Evolutionary conservation across 2,329 filamentous ascomycete species (phyloP), one percentile per base, ranked within the genome.

Genomic region (Nectriaceae sp.): DNA sequence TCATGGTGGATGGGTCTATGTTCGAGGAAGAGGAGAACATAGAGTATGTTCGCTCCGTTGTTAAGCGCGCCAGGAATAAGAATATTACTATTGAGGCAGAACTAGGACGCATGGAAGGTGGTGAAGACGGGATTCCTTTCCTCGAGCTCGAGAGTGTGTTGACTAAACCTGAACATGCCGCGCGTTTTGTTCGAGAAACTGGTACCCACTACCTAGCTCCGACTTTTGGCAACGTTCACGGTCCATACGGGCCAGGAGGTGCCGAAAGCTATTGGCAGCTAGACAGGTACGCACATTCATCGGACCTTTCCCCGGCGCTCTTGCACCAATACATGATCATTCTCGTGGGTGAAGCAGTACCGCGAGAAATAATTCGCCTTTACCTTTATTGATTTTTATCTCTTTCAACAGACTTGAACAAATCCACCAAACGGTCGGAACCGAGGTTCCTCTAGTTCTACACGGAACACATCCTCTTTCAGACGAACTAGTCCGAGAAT

Each of bases 1-100:
- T 86, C 59, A 85, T 87, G 83, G 77, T 87, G 2, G 84, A 87
- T 63, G 86, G 85, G 79, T 79, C 75, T 38, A 81, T 85, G 56
- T 80, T 82, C 58, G 80, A 83, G 50, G 81, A 81, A 51, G 80
- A 75, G 47, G 82, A 85, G 68, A 87, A 87, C 52, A 70, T 86
- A 16, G 65, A 71, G 0, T 70, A 76, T 59, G 86, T 82, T 24
- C 74, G 72, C 44, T 79, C 84, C 52, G 65, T 85, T 39, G 80
- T 83, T 4, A 65, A 66, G 15, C 79, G 82, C 56, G 86, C 83
- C 55, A 77, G 84, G 56, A 77, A 69, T 46, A 70, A 75, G 21
- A 82, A 82, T 1, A 85, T 85, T 39, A 74, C 80, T 2, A 84
- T 82, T 3, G 84, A 87, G 63, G 84, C 83, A 0, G 83, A 87